phyloP scores from a whole-genome alignment of 2,329 filamentous ascomycete species.

The Xylariaceae sp. region DNA sequence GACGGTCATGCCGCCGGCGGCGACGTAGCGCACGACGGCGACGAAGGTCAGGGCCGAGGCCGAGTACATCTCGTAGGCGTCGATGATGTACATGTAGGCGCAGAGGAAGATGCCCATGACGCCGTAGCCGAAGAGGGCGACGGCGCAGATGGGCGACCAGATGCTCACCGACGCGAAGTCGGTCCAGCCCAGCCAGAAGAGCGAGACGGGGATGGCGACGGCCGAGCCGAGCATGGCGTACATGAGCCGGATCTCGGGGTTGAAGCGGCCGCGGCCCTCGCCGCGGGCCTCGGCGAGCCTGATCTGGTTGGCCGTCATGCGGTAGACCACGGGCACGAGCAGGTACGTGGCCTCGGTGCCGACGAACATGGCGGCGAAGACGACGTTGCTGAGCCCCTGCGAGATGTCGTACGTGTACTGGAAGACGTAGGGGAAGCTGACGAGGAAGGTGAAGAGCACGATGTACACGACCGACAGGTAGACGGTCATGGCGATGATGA shows the following conservation, averaged over 20 bases:
- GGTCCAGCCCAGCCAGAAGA: conserved; percentile 40
- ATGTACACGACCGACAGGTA: conserved; percentile 43
- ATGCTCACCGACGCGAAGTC: conserved; percentile 23
- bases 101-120: conserved; percentile 35
- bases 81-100: conserved; percentile 40
- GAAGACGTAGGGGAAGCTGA: conserved; percentile 40
- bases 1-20: conserved; percentile 27
- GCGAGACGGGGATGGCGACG: conserved; percentile 29
- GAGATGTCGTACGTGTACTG: conserved; percentile 29
- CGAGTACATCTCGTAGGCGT: conserved; percentile 33
- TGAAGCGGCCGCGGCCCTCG: conserved; percentile 7
- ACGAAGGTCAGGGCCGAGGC: conserved; percentile 34
- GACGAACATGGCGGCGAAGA: conserved; percentile 31
- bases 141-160: conserved; percentile 32
- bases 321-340: conserved; percentile 21
- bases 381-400: conserved; percentile 29
- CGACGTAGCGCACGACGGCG: conserved; percentile 33
- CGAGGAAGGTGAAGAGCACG: conserved; percentile 41
- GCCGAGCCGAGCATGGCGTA: conserved; percentile 32
- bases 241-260: conserved; percentile 28
- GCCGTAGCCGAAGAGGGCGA: conserved; percentile 32
- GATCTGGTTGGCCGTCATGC: conserved; percentile 16
- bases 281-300: conserved; percentile 4
- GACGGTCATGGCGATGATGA: conserved; percentile 32
- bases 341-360: conserved; percentile 25